Evolutionary conservation across 1,139 yeast genomes (phyloP), one percentile per base, ranked within the genome.

Genomic region (Debaryomycetaceae sp.): DNA sequence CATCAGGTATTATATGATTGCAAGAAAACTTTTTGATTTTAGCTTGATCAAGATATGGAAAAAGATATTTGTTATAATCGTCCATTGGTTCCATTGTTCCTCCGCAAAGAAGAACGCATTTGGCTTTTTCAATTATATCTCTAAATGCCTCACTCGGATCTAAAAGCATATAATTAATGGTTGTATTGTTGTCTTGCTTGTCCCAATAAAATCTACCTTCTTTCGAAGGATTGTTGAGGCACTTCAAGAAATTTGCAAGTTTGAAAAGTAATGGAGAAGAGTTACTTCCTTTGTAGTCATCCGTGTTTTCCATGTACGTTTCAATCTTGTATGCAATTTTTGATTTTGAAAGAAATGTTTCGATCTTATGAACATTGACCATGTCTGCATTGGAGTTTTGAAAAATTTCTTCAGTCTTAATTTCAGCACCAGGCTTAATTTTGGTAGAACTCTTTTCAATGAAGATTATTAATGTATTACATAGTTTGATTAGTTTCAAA

Each of bases 81-180:
- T 71, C 59, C 42, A 83, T 71, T 0, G 98, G 98, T 55, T 88
- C 95, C 97, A 91, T 89, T 0, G 98, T 91, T 14, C 98, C 98
- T 30, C 98, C 98, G 8, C 96, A 95, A 5, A 91, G 59, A 3
- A 91, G 68, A 0, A 91, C 83, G 56, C 94, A 84, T 48, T 73
- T 75, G 0, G 91, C 75, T 28, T 81, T 75, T 5, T 79, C 78
- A 0, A 87, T 78, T 2, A 91, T 69, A 9, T 81, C 83, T 43
- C 72, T 70, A 55, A 91, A 88, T 2, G 79, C 68, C 38, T 76
- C 78, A 41, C 91, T 80, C 1, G 97, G 96, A 53, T 91, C 96
- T 9, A 91, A 66, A 11, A 89, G 63, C 73, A 89, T 75, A 51
- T 91, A 91, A 47, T 79, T 79, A 34, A 88, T 59, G 1, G 72